A percentile compares a stretch with the other conserved stretches of the same genome.
These are phyloP conservation scores for Dryas integrifolia DNA, from an alignment of 331 rosid genomes.

Conservation along the genomic window DNA sequence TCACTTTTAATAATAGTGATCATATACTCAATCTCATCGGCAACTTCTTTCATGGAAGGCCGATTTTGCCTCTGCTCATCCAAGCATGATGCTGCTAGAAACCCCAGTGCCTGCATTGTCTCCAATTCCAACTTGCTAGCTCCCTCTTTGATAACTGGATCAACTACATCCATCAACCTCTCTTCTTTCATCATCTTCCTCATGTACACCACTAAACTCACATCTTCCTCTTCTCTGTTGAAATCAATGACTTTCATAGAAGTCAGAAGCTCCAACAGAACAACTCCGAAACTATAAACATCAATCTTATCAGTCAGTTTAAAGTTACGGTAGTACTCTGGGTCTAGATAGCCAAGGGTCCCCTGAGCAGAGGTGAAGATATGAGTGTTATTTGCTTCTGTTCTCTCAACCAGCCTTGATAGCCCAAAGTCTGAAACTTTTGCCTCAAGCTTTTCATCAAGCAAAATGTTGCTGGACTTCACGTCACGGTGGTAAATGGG, in stretches of 20 bases:
- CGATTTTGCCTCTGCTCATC: conserved; percentile 26
- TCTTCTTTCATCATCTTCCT: conserved; percentile 16
- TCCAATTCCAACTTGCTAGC: conserved; percentile 6
- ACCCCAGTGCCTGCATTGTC: conserved; percentile 20
- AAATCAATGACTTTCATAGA: conserved; percentile 26
- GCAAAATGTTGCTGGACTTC: conserved; percentile 33
- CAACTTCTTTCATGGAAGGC: conserved; percentile 31
- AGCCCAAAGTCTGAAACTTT: conserved; percentile 28
- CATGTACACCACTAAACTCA: conserved; percentile 22
- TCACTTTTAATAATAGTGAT: conserved; percentile 7
- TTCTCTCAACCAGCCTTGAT: conserved; percentile 18
- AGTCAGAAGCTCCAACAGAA: conserved; percentile 21
- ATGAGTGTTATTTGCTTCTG: conserved; percentile 14
- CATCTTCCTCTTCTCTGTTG: conserved; percentile 22
- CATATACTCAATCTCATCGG: conserved; percentile 17
- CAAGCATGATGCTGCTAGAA: conserved; percentile 15
- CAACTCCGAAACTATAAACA: conserved; percentile 30
- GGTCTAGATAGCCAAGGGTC: conserved; percentile 29
- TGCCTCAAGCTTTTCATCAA: conserved; percentile 19
- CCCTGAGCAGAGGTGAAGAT: conserved; percentile 28
- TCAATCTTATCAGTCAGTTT: conserved; percentile 34
- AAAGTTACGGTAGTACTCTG: conserved; percentile 24
- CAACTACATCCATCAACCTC: conserved; percentile 24
- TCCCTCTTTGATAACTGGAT: conserved; percentile 6
- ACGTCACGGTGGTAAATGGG: conserved; percentile 31